A percentile compares a stretch with the other conserved stretches of the same genome.
Evolutionary conservation across 2,329 filamentous ascomycete genomes (phyloP).

Genomic region (Xylariomycetidae sp.): DNA sequence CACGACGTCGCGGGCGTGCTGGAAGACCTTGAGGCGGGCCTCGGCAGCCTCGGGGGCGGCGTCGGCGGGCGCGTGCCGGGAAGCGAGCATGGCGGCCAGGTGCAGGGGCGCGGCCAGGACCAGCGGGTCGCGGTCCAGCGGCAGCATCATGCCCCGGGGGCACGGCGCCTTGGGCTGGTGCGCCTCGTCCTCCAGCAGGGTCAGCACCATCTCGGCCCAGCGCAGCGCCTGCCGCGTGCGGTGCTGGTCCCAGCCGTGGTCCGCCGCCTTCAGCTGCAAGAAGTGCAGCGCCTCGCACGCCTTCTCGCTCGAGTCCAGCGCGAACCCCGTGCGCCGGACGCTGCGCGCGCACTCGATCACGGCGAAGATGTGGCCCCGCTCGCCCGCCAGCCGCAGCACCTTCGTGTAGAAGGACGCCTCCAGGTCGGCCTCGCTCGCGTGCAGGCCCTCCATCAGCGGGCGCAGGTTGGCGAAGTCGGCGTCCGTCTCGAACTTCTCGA

Average conservation of each 20-base stretch:
- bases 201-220: conserved; percentile 42
- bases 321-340: conserved; percentile 39
- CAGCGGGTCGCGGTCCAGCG: conserved; percentile 37
- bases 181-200: conserved; percentile 39
- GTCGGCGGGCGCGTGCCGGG: conserved; percentile 16
- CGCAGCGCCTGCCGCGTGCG: conserved; percentile 36
- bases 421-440: conserved; percentile 35
- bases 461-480: conserved; percentile 48
- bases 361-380: conserved; percentile 34
- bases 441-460: conserved; percentile 45
- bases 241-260: conserved; percentile 27
- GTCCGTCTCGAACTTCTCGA: conserved; percentile 39
- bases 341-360: conserved; percentile 46
- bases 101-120: conserved; percentile 36
- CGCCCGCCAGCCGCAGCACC: conserved; percentile 36
- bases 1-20: conserved; percentile 32
- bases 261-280: conserved; percentile 37
- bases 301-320: conserved; percentile 35
- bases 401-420: conserved; percentile 27
- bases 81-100: conserved; percentile 34
- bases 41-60: conserved; percentile 16
- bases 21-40: conserved; percentile 27
- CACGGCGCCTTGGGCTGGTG: conserved; percentile 26
- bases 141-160: conserved; percentile 14
- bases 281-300: conserved; percentile 33